Conservation (phyloP, 1,284 basidiomycete species). For the Cutaneotrichosporon mucoides region DNA sequence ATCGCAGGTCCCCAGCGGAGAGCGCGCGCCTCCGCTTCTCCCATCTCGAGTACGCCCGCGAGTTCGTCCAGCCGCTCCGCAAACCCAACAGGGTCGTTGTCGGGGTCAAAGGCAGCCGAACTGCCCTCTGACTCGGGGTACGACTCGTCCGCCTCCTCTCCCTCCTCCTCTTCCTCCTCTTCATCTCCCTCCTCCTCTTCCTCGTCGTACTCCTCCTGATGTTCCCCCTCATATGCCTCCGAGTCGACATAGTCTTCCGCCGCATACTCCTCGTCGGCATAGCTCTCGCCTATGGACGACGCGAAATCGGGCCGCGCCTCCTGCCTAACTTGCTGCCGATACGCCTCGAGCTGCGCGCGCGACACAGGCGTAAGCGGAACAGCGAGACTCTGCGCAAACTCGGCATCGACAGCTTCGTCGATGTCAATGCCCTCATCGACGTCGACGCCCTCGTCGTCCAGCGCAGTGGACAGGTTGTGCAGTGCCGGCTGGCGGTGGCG, state of each 20-base stretch:
- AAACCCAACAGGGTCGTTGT: slow-evolving; percentile 38
- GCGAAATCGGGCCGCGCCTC: neutral
- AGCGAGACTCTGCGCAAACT: too few species aligned
- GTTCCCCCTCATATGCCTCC: neutral
- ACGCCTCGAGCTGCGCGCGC: neutral
- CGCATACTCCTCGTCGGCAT: too few species aligned
- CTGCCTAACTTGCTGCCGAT: neutral
- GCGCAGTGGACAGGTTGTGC: too few species aligned
- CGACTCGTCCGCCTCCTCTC: neutral
- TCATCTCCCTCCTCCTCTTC: too few species aligned
- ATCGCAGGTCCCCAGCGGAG: slow-evolving; percentile 37
- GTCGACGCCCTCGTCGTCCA: too few species aligned
- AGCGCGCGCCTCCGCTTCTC: slow-evolving; percentile 36
- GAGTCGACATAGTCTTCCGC: too few species aligned
- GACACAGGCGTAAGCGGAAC: neutral
- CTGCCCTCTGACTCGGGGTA: slow-evolving; percentile 19
- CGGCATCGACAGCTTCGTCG: too few species aligned
- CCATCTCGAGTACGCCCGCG: slow-evolving; percentile 39
- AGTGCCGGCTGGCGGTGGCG: neutral
- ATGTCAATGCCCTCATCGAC: too few species aligned
- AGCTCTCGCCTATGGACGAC: too few species aligned
- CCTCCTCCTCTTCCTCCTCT: slow-evolving; percentile 6
- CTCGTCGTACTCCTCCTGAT: too few species aligned
- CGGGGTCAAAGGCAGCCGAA: slow-evolving; percentile 34
- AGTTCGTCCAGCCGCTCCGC: slow-evolving; percentile 40